phyloP scores from a whole-genome alignment of 805 yeast genomes.

The Tetrapisispora fleetii region DNA sequence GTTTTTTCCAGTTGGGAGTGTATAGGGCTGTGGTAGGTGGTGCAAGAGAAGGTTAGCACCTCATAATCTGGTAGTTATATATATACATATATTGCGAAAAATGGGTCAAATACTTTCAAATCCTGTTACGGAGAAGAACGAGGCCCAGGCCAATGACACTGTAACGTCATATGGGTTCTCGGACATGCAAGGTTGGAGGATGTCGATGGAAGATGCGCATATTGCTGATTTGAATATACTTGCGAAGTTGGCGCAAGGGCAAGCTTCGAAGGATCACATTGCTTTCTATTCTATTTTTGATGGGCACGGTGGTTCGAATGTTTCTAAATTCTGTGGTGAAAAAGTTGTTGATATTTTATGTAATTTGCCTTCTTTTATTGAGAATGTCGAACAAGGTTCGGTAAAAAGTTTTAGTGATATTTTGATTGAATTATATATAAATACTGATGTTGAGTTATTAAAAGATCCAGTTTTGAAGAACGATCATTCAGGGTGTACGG shows the following conservation, averaged over 20 bases:
- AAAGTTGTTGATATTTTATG: slow-evolving; percentile 60
- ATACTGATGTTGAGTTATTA: slow-evolving; percentile 74
- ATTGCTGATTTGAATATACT: slow-evolving; percentile 36
- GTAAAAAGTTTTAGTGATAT: slow-evolving; percentile 56
- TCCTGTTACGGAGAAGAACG: slow-evolving; percentile 66
- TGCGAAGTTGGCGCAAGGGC: slow-evolving; percentile 9
- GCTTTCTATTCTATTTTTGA: slow-evolving; percentile 92
- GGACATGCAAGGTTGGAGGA: slow-evolving; percentile 98
- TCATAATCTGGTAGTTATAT: too few species aligned
- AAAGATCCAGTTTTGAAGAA: slow-evolving; percentile 56
- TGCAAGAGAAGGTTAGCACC: too few species aligned
- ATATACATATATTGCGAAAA: background rate
- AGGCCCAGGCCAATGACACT: slow-evolving; percentile 60
- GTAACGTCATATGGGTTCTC: slow-evolving; percentile 77
- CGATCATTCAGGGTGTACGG: slow-evolving; percentile 95
- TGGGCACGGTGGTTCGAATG: slow-evolving; percentile 94
- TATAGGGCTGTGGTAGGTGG: too few species aligned
- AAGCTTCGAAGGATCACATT: slow-evolving; percentile 35
- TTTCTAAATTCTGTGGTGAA: slow-evolving; percentile 83
- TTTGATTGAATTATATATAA: slow-evolving; percentile 73
- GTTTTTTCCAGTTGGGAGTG: too few species aligned
- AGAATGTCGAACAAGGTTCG: slow-evolving; percentile 6
- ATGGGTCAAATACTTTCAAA: slow-evolving; percentile 98
- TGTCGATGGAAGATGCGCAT: slow-evolving; percentile 95
- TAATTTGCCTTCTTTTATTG: slow-evolving; percentile 43